phyloP scores from a whole-genome alignment of 805 yeast species.

The Nakazawaea ernobii region DNA sequence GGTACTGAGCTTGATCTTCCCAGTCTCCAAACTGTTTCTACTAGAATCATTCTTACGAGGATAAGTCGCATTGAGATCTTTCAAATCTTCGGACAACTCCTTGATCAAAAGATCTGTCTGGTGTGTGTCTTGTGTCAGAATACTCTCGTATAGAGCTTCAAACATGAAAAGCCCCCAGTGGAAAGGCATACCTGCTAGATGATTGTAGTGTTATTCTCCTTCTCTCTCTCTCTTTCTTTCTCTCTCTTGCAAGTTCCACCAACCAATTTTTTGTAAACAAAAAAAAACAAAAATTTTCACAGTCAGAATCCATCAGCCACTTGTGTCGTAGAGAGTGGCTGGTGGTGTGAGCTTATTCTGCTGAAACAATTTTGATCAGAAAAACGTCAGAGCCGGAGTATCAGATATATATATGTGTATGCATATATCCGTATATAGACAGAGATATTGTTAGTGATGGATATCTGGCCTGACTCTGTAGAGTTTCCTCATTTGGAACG shows the following conservation, averaged over 20 bases:
- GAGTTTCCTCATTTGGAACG: conserved; percentile 6
- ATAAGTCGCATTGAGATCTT: conserved; percentile 29
- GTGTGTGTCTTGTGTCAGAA: conserved; percentile 22
- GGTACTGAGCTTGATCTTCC: conserved; percentile 42
- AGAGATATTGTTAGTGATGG: background rate
- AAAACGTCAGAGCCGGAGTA: no score
- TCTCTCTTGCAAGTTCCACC: background rate
- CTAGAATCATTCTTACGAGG: conserved; percentile 41
- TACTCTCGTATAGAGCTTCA: conserved; percentile 33
- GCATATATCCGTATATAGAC: no score
- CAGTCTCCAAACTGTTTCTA: conserved; percentile 41
- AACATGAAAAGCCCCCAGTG: conserved; percentile 30
- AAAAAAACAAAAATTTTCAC: background rate
- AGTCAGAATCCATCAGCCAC: background rate
- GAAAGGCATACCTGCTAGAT: background rate
- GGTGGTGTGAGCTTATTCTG: background rate
- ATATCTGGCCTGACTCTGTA: conserved; percentile 2
- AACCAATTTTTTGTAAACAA: conserved; percentile 1
- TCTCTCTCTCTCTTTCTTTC: background rate
- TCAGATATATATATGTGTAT: no score
- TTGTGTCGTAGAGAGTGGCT: background rate
- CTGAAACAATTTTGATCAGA: background rate
- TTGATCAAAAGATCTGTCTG: conserved; percentile 16
- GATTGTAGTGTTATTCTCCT: background rate
- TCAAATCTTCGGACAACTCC: conserved; percentile 40